phyloP scores from a whole-genome alignment of 345 rosid species.

The Rubroshorea leprosula region DNA sequence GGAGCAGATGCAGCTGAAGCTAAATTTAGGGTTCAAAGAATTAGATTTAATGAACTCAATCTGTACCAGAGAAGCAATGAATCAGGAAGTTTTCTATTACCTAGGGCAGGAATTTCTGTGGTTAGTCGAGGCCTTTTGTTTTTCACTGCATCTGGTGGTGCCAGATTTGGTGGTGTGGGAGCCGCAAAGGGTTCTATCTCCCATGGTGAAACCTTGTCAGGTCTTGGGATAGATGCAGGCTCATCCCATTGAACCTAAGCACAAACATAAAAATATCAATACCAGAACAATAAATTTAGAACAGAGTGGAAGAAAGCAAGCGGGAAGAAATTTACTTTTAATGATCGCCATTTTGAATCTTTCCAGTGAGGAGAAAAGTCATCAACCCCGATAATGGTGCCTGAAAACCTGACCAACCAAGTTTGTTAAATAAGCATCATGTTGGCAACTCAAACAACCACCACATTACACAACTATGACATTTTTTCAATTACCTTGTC shows the following conservation, averaged over 20 bases:
- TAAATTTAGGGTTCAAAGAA: slow-evolving; percentile 30
- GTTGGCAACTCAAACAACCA: too few species aligned
- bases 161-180: slow-evolving; percentile 36
- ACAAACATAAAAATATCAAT: slow-evolving; percentile 1
- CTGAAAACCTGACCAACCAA: too few species aligned
- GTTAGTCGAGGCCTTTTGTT: slow-evolving; percentile 71
- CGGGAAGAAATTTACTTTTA: too few species aligned
- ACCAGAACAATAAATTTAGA: background rate
- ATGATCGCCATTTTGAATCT: slow-evolving; percentile 76
- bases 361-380: slow-evolving; percentile 74
- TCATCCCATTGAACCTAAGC: too few species aligned
- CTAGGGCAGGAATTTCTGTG: slow-evolving; percentile 38
- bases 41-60: slow-evolving; percentile 15
- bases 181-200: slow-evolving; percentile 52
- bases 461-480: too few species aligned
- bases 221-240: too few species aligned
- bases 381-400: slow-evolving; percentile 78
- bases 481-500: too few species aligned
- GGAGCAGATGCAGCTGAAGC: slow-evolving; percentile 43
- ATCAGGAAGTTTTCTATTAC: slow-evolving; percentile 22
- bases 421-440: too few species aligned
- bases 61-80: background rate
- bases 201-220: too few species aligned
- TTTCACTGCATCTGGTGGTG: slow-evolving; percentile 41
- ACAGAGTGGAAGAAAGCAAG: slow-evolving; percentile 7